These are phyloP conservation scores for Ophiostoma triangulosporum DNA, from an alignment of 2,329 filamentous ascomycete genomes.

Conservation along the genomic window DNA sequence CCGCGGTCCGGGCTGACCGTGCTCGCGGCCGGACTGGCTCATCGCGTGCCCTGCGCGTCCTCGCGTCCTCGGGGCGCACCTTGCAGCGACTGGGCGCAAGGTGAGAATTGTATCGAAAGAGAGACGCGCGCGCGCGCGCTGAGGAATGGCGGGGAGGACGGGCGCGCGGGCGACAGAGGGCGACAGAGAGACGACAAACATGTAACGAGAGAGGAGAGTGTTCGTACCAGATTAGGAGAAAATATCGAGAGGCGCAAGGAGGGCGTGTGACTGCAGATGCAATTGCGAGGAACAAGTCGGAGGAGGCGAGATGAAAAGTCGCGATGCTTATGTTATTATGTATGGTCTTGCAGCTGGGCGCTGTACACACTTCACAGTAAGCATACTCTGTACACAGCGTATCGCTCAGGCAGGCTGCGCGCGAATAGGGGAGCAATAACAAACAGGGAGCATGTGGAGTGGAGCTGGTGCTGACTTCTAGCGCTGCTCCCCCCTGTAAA, in stretches of 20 bases:
- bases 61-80: neutral
- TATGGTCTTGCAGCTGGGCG: neutral
- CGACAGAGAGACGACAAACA: too few species aligned
- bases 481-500: too few species aligned
- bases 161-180: neutral
- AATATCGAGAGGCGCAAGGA: too few species aligned
- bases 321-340: too few species aligned
- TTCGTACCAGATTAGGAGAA: too few species aligned
- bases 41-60: neutral
- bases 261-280: too few species aligned
- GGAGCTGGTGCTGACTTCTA: neutral
- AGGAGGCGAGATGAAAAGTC: too few species aligned
- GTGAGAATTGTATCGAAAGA: neutral
- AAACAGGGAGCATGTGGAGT: constrained; percentile 3
- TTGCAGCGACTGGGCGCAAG: neutral
- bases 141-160: neutral
- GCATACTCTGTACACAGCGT: too few species aligned
- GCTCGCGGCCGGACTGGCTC: neutral
- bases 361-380: neutral
- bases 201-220: too few species aligned
- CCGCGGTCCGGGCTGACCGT: neutral
- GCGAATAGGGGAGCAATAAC: constrained; percentile 8
- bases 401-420: neutral
- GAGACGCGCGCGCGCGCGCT: neutral
- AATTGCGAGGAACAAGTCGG: too few species aligned